A percentile compares a stretch with the other conserved stretches of the same genome.
These are phyloP conservation scores for Ambrosia trifida DNA, from an alignment of 129 eudicot genomes.

Conservation along the genomic window DNA sequence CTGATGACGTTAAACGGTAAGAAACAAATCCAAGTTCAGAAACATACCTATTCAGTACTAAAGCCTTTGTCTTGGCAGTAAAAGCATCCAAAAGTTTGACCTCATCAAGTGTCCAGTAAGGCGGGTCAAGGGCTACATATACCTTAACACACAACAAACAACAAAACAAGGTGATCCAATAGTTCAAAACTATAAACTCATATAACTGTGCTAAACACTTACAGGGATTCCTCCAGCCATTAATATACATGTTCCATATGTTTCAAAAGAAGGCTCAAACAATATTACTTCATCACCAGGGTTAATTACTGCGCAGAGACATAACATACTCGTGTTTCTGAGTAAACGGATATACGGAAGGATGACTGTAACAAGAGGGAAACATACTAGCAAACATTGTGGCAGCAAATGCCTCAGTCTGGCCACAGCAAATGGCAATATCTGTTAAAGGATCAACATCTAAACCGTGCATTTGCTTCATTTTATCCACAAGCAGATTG, in stretches of 20 bases:
- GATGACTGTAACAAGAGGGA: constrained; percentile 10
- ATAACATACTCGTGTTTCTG: neutral
- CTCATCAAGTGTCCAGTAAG: constrained; percentile 62
- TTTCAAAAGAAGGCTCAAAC: constrained; percentile 86
- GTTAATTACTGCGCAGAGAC: constrained; percentile 63
- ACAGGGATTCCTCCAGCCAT: constrained; percentile 98
- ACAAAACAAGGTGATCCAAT: constrained; percentile 2
- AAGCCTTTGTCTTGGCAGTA: constrained; percentile 72
- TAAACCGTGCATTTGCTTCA: constrained; percentile 71
- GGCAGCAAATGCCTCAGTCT: constrained; percentile 95
- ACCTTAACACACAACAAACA: constrained; percentile 45
- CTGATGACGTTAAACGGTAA: too few relatives aligned
- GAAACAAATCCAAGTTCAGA: constrained; percentile 18
- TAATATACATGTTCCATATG: constrained; percentile 73
- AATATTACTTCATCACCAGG: constrained; percentile 91
- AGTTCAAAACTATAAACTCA: neutral
- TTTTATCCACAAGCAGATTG: constrained; percentile 52
- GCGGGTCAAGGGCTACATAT: constrained; percentile 86
- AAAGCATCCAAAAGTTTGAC: constrained; percentile 63
- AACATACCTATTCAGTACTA: constrained; percentile 68
- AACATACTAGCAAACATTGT: constrained; percentile 83
- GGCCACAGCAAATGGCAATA: constrained; percentile 91
- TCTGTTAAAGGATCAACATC: constrained; percentile 75
- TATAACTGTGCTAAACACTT: constrained; percentile 35
- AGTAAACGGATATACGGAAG: neutral